Percentiles rank a stretch among this genome's conserved stretches.
These are phyloP conservation scores for Agarophyton chilense DNA, from an alignment of 23 red algal species.

Conservation along the genomic window DNA sequence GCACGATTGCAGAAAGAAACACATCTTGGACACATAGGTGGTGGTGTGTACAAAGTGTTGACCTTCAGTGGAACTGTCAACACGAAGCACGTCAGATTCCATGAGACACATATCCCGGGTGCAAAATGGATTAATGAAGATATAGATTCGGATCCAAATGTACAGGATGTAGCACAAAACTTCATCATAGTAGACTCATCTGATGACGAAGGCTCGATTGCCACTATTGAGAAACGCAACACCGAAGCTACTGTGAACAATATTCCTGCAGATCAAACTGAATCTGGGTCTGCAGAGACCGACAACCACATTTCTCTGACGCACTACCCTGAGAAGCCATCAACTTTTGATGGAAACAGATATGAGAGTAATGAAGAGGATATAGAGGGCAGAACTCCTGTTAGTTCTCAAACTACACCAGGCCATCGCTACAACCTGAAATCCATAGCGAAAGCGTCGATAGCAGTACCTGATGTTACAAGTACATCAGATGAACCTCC, in stretches of 20 bases:
- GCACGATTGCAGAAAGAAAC: no score
- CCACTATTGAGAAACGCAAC: not conserved
- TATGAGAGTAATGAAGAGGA: not conserved
- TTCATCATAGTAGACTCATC: not conserved
- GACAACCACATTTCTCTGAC: not conserved
- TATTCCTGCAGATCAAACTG: not conserved
- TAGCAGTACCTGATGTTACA: not conserved
- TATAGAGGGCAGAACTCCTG: not conserved
- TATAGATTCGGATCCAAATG: not conserved
- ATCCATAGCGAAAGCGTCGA: not conserved
- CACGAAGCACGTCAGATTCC: constrained; percentile 22
- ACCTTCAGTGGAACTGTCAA: not conserved
- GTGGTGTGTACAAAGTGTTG: constrained; percentile 21
- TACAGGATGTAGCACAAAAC: not conserved
- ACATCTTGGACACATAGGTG: constrained; percentile 1
- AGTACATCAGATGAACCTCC: constrained; percentile 2
- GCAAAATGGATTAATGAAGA: not conserved
- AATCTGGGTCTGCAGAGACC: not conserved
- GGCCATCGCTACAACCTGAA: not conserved
- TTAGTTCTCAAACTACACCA: not conserved
- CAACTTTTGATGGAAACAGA: not conserved
- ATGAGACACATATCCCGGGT: not conserved
- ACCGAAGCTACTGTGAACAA: not conserved
- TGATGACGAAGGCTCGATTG: constrained; percentile 6
- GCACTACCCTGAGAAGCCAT: constrained; percentile 1